These are phyloP conservation scores for Rhizopogon vesiculosus DNA, from an alignment of 768 basidiomycete genomes.

Conservation along the genomic window DNA sequence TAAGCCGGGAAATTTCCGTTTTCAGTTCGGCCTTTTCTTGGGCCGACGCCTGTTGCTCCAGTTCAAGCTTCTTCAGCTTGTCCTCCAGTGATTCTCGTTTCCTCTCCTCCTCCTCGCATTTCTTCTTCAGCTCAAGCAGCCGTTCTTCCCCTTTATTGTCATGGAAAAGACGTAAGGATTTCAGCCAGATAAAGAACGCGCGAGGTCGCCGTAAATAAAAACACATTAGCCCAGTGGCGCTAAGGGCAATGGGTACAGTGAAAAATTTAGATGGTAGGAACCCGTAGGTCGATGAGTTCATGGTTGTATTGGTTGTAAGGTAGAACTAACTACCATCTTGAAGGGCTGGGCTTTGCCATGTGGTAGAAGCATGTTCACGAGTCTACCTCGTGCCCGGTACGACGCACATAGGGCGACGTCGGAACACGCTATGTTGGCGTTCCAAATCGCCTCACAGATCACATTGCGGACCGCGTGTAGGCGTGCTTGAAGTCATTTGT, in stretches of 20 bases:
- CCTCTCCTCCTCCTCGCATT: constrained; percentile 16
- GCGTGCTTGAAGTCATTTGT: neutral
- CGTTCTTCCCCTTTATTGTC: neutral
- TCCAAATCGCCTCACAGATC: neutral
- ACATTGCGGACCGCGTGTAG: neutral
- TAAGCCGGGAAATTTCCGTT: constrained; percentile 13
- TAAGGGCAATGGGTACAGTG: constrained; percentile 24
- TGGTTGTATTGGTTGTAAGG: constrained; percentile 19
- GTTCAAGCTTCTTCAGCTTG: constrained; percentile 14
- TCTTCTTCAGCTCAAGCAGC: constrained; percentile 6
- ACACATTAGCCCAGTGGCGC: constrained; percentile 18
- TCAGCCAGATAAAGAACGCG: neutral
- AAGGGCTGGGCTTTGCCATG: constrained; percentile 19
- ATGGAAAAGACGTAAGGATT: neutral
- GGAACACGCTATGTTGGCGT: constrained; percentile 19
- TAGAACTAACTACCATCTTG: constrained; percentile 14
- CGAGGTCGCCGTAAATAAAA: constrained; percentile 10
- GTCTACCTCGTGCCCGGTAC: constrained; percentile 1
- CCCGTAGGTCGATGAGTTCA: constrained; percentile 25
- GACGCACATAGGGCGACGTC: constrained; percentile 10
- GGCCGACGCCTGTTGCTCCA: neutral
- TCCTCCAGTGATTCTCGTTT: constrained; percentile 9
- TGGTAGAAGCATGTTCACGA: constrained; percentile 13
- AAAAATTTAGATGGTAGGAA: constrained; percentile 23
- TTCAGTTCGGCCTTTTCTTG: constrained; percentile 17